Conservation (phyloP, 2,329 filamentous ascomycete genomes). For the Sarocladium oryzae region DNA sequence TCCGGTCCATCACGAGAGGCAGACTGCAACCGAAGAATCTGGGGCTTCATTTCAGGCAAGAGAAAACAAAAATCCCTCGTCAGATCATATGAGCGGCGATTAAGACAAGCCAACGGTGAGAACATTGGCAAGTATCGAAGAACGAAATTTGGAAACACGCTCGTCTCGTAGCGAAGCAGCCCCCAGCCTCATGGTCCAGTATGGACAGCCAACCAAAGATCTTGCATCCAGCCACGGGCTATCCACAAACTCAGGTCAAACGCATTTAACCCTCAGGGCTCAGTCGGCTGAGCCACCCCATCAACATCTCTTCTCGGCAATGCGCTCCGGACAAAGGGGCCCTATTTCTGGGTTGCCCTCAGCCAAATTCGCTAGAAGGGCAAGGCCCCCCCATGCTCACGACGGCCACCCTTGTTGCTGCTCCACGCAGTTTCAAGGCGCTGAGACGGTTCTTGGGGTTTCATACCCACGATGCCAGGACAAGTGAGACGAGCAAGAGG, state of each 20-base stretch:
- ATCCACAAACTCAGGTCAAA: conserved; percentile 6
- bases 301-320: neutral
- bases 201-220: conserved; percentile 6
- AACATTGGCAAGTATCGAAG: neutral
- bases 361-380: neutral
- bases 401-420: neutral
- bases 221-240: neutral
- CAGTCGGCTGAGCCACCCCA: neutral
- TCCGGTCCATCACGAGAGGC: neutral
- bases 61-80: neutral
- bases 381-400: neutral
- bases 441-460: conserved; percentile 9
- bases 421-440: conserved; percentile 1
- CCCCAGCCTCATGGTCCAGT: neutral
- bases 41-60: too few species aligned
- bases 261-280: neutral
- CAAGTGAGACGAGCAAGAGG: conserved; percentile 2
- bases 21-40: too few species aligned
- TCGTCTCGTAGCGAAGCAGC: neutral
- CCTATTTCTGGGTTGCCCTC: conserved; percentile 3
- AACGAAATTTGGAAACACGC: neutral
- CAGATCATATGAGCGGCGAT: conserved; percentile 1
- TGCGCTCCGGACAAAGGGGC: neutral
- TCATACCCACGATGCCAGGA: conserved; percentile 6
- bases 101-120: neutral